These are phyloP conservation scores for Moesziomyces globuligerus DNA, from an alignment of 1,284 basidiomycete genomes.

Conservation along the genomic window DNA sequence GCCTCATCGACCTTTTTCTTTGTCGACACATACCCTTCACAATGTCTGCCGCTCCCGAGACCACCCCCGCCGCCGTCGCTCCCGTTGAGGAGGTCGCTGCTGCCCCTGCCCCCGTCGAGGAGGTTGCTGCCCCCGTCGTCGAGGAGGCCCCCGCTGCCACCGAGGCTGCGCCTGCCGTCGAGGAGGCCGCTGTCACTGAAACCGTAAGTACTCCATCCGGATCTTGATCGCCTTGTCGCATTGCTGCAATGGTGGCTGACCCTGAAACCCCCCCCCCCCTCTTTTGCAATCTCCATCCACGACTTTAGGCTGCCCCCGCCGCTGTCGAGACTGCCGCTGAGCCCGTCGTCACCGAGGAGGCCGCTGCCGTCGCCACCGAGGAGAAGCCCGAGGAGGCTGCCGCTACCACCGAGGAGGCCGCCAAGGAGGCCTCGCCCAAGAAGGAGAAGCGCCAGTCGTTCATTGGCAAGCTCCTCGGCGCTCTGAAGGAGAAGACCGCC, in stretches of 20 bases:
- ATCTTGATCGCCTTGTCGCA: neutral
- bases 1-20: conserved; percentile 5
- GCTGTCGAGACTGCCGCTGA: conserved; percentile 15
- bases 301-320: conserved; percentile 16
- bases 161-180: conserved; percentile 25
- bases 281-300: neutral
- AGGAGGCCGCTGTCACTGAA: conserved; percentile 30
- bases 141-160: conserved; percentile 22
- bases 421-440: conserved; percentile 54
- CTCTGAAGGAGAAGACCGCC: conserved; percentile 55
- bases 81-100: conserved; percentile 31
- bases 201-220: conserved; percentile 18
- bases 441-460: conserved; percentile 61
- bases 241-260: neutral
- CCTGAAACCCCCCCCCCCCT: neutral
- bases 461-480: conserved; percentile 50
- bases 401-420: conserved; percentile 31
- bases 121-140: conserved; percentile 31
- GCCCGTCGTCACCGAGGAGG: conserved; percentile 21
- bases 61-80: conserved; percentile 31
- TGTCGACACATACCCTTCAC: conserved; percentile 10
- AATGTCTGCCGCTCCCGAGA: conserved; percentile 52
- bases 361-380: conserved; percentile 17
- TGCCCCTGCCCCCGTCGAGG: conserved; percentile 10
- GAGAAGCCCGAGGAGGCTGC: conserved; percentile 14